Percentiles rank a stretch among this genome's conserved stretches.
Conservation (phyloP, 1,284 basidiomycete genomes). For the Leccinum solheimii region DNA sequence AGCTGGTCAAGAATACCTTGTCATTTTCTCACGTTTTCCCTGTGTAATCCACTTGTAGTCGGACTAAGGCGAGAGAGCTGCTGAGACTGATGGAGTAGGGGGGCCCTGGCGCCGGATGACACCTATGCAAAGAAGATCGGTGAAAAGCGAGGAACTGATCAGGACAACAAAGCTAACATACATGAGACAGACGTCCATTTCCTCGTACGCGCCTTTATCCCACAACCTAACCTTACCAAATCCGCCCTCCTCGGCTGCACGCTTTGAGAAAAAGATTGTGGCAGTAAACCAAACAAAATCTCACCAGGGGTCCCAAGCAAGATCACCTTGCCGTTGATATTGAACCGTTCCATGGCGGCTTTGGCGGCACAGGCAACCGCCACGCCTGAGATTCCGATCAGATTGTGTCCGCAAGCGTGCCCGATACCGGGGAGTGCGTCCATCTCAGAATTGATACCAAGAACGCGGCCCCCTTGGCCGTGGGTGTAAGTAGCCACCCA, state of each 20-base stretch:
- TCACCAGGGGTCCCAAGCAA: constrained; percentile 75
- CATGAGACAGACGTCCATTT: constrained; percentile 72
- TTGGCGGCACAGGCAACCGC: constrained; percentile 64
- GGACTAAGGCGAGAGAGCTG: constrained; percentile 53
- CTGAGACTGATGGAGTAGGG: constrained; percentile 53
- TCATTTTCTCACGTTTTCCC: constrained; percentile 53
- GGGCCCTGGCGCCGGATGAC: constrained; percentile 63
- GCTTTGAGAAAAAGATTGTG: neutral
- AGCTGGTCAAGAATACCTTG: neutral
- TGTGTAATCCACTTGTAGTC: constrained; percentile 51
- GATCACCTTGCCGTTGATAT: constrained; percentile 65
- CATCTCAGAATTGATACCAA: constrained; percentile 79
- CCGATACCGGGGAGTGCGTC: constrained; percentile 65
- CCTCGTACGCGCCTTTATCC: constrained; percentile 63
- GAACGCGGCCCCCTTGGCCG: constrained; percentile 55
- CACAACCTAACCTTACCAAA: constrained; percentile 68
- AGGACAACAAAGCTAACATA: constrained; percentile 29
- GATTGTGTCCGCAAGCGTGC: constrained; percentile 80
- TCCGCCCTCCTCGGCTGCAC: constrained; percentile 72
- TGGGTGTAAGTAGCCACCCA: constrained; percentile 67
- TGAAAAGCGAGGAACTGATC: neutral
- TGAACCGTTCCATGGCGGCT: constrained; percentile 53
- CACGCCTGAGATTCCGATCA: constrained; percentile 75
- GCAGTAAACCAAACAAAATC: neutral
- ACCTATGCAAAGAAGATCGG: constrained; percentile 39